Evolutionary conservation across 768 basidiomycete species (phyloP), one percentile per base, ranked within the genome.

Genomic region (Mycena haematopus): DNA sequence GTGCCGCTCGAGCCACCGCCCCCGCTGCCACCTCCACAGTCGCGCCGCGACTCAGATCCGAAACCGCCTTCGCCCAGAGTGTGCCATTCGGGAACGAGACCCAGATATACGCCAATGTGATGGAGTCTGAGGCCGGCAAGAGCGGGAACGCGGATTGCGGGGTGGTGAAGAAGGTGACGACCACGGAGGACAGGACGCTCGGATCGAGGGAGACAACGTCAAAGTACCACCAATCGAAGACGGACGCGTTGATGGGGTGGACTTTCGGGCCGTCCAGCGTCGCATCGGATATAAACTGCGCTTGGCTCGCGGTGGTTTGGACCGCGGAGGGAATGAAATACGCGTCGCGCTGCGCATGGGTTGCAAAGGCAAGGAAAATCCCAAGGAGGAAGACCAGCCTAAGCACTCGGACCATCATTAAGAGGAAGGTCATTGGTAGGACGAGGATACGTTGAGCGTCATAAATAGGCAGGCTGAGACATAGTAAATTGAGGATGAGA

Each of bases 221-320:
- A 22, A 68, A 70, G 52, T 69, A 69, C 60, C 66, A 69, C 68
- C 68, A 69, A 33, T 69, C 66, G 42, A 62, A 69, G 7, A 58
- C 52, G n/a, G 66, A 59, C 4, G 27, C 56, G 40, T 69, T 69
- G 9, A 69, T 57, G 5, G 63, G 66, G 1, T 58, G 27, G 1
- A 67, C 60, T 51, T 69, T 67, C 15, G 66, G 63, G 0, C 57
- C 68, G 38, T 67, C 68, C 8, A 64, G 46, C 3, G 38, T n/a
- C n/a, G n/a, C 46, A 8, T 11, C 14, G 11, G 50, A 55, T 1
- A 15, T 38, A 36, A 65, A 65, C 45, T 61, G 59, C 9, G 52
- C 59, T 9, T 22, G 2, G 45, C 59, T 61, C 3, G 45, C 52
- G 35, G 49, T 50, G 35, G 49, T 50, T n/a, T 49, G 52, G 13